These are phyloP conservation scores for Pseudocercospora fijiensis DNA, from an alignment of 2,329 filamentous ascomycete species.

Conservation along the genomic window DNA sequence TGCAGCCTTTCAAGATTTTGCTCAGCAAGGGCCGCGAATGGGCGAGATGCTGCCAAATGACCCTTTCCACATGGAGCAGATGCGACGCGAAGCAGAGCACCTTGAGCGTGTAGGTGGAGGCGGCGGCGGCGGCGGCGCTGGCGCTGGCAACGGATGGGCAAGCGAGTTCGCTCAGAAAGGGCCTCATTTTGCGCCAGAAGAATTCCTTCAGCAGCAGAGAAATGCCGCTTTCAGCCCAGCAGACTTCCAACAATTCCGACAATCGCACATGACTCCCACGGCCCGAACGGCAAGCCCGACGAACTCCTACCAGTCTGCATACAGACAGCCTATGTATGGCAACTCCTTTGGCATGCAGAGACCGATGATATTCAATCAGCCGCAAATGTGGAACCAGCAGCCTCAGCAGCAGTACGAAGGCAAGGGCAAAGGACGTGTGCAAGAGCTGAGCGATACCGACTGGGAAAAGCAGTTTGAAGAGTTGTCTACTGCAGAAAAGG, in stretches of 20 bases:
- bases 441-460: conserved; percentile 87
- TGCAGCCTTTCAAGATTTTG: conserved; percentile 60
- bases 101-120: conserved; percentile 29
- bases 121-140: conserved; percentile 25
- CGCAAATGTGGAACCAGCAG: conserved; percentile 45
- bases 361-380: conserved; percentile 32
- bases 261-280: conserved; percentile 61
- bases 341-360: conserved; percentile 54
- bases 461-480: conserved; percentile 97
- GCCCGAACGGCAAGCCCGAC: conserved; percentile 61
- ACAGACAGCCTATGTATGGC: conserved; percentile 59
- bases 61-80: conserved; percentile 67
- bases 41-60: conserved; percentile 53
- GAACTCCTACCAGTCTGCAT: conserved; percentile 42
- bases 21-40: conserved; percentile 71
- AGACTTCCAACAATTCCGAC: conserved; percentile 85
- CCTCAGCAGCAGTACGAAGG: conserved; percentile 55
- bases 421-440: conserved; percentile 79
- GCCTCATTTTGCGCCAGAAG: conserved; percentile 29
- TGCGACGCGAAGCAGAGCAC: conserved; percentile 63
- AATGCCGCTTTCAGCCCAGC: conserved; percentile 66
- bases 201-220: conserved; percentile 28
- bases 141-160: conserved; percentile 34
- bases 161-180: conserved; percentile 37
- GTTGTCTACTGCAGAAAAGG: conserved; percentile 68